Conservation (phyloP, 2,329 filamentous ascomycete genomes). For the Sarocladium strictum region DNA sequence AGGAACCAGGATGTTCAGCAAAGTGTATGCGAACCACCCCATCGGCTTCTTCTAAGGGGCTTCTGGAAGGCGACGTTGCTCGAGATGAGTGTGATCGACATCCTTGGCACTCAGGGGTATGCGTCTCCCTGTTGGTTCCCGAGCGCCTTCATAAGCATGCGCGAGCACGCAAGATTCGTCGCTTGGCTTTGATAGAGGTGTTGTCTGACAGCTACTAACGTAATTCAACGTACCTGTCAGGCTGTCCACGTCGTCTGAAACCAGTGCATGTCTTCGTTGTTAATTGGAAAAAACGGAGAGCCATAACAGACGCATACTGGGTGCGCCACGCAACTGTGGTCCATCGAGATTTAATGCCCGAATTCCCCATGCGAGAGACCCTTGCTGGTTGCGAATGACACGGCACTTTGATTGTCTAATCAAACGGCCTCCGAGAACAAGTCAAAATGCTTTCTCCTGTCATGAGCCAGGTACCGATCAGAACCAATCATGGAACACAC, state of each 20-base stretch:
- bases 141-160: too few relatives aligned
- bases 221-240: too few relatives aligned
- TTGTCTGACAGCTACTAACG: too few relatives aligned
- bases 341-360: conserved; percentile 5
- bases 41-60: conserved; percentile 1
- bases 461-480: too few relatives aligned
- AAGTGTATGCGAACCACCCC: not conserved
- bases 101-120: conserved; percentile 7
- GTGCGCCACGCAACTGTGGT: not conserved
- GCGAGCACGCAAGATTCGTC: not conserved
- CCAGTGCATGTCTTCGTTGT: not conserved
- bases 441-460: not conserved
- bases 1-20: not conserved
- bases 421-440: not conserved
- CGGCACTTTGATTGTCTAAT: conserved; percentile 5
- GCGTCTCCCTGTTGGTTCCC: not conserved
- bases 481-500: too few relatives aligned
- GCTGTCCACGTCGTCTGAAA: not conserved
- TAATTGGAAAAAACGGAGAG: not conserved
- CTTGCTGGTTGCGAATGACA: not conserved
- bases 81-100: conserved; percentile 8
- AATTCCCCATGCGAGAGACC: not conserved
- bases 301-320: not conserved
- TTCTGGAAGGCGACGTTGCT: conserved; percentile 5
- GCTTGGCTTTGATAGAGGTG: too few relatives aligned